phyloP scores from a whole-genome alignment of 306 rosid genomes.

The Hippophae rhamnoides region DNA sequence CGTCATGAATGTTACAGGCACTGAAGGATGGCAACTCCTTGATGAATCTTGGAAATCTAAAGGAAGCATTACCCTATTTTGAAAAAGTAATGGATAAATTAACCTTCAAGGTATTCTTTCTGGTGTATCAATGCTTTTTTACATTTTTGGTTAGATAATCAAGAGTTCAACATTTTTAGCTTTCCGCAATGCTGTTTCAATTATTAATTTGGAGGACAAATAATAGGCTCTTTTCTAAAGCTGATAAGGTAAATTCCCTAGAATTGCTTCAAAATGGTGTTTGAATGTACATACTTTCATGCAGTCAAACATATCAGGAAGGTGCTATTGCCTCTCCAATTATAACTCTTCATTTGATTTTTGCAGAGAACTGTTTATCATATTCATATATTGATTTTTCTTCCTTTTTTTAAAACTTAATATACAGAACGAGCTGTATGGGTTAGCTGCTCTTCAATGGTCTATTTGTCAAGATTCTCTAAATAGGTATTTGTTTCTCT shows the following conservation, averaged over 20 bases:
- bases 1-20: constrained; percentile 26
- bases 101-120: constrained; percentile 53
- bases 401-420: constrained; percentile 5
- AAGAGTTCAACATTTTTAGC: too few species aligned
- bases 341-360: background rate
- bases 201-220: too few species aligned
- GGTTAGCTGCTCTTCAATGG: constrained; percentile 93
- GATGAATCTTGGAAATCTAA: constrained; percentile 62
- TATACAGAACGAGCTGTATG: constrained; percentile 80
- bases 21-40: constrained; percentile 66
- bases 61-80: constrained; percentile 58
- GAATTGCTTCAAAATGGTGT: too few species aligned
- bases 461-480: constrained; percentile 87
- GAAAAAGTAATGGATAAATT: constrained; percentile 64
- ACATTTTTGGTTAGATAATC: too few species aligned
- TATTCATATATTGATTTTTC: background rate
- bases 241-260: too few species aligned
- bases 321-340: too few species aligned
- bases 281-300: too few species aligned
- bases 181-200: too few species aligned
- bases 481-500: constrained; percentile 34
- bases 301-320: too few species aligned
- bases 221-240: too few species aligned
- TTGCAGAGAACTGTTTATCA: background rate
- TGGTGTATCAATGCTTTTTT: background rate